phyloP scores from a whole-genome alignment of 257 asterid genomes.

The Solanum medicagineum region DNA sequence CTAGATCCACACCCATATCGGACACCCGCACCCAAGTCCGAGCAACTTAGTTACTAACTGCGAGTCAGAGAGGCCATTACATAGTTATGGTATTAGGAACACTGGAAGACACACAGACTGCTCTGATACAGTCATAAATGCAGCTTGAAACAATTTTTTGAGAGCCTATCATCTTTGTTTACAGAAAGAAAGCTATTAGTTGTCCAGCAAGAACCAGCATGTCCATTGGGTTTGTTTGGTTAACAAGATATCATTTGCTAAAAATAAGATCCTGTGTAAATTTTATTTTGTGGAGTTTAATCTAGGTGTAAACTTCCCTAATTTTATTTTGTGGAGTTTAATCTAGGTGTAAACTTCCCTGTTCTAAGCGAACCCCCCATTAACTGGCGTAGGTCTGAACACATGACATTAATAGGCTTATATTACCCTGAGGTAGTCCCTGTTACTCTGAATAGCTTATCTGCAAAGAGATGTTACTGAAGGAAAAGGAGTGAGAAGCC shows the following conservation, averaged over 20 bases:
- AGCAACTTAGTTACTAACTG: background rate
- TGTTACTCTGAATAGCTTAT: background rate
- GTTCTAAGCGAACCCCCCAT: background rate
- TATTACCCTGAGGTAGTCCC: background rate
- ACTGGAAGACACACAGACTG: background rate
- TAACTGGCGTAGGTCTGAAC: background rate
- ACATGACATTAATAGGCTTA: background rate
- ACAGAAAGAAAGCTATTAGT: background rate
- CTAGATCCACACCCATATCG: too few relatives aligned
- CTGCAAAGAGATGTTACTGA: background rate
- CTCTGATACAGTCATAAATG: background rate
- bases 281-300: background rate
- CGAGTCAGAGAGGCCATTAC: background rate
- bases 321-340: background rate
- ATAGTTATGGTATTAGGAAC: background rate
- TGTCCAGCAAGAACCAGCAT: background rate
- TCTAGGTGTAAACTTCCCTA: background rate
- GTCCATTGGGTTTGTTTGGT: background rate
- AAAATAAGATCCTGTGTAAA: background rate
- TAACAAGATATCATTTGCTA: background rate
- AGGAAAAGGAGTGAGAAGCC: background rate
- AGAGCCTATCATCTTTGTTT: background rate
- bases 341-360: background rate
- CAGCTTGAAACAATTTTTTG: background rate
- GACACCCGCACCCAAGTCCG: too few relatives aligned